Evolutionary conservation across 805 yeast species (phyloP), one percentile per base, ranked within the genome.

Genomic region (Zygotorulaspora sp.): DNA sequence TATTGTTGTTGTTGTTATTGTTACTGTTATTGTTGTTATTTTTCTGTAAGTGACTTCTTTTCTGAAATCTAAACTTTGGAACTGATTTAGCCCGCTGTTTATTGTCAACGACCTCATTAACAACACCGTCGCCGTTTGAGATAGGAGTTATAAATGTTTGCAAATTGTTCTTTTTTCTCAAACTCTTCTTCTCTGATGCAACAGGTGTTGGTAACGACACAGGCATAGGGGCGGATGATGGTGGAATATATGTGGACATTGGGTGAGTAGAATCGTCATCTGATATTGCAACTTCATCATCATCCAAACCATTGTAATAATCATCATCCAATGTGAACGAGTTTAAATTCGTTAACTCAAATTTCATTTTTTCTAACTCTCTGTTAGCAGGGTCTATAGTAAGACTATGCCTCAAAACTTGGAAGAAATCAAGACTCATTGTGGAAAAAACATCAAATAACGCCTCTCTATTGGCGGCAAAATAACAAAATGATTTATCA

Each of bases 381-480:
- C 97, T 78, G 63, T 89, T 86, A 18, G 73, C 72, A 1, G 97
- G 97, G 64, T 89, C 96, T 40, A 90, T 74, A 9, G 94, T 81
- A 39, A 90, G 68, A 44, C 83, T 72, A 48, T 76, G 75, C 40
- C 95, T 74, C 55, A 89, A 71, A 0, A 85, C 94, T n/a, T 82
- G 77, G 57, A 87, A 90, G 52, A 88, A 73, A 55, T 88, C 96
- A 36, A 77, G 78, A 36, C 92, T 77, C 87, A 90, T 81, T 4
- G 88, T 69, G 12, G 96, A 88, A 59, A 89, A 90, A 28, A 88
- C 83, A 63, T 90, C 97, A 63, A 87, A 88, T 32, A 90, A 67
- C 1, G 94, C 83, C 61, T 90, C 97, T 49, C 96, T 75, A 53
- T 85, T 84, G 22, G 82, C 75, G 9, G 90, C 89, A 67, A 84